phyloP scores from a whole-genome alignment of 2,329 filamentous ascomycete species.

The Pseudogymnoascus sp. region DNA sequence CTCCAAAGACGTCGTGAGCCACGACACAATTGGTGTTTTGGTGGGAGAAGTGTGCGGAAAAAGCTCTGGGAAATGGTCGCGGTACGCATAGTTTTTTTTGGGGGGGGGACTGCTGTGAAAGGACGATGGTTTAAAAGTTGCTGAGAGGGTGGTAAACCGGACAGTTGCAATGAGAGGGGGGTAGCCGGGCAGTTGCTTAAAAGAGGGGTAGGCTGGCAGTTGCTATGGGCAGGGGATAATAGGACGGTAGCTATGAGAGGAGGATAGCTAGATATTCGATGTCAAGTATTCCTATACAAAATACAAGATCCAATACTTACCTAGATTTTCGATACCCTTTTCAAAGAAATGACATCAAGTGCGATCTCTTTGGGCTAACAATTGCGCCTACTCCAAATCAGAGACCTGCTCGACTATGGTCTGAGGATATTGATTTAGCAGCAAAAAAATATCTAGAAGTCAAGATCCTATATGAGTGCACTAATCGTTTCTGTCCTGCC shows the following conservation, averaged over 20 bases:
- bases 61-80: conserved; percentile 8
- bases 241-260: not conserved
- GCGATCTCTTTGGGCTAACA: too few species aligned
- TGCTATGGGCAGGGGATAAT: not conserved
- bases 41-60: conserved; percentile 18
- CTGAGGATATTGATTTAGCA: too few species aligned
- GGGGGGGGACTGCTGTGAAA: not conserved
- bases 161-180: not conserved
- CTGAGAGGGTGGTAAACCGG: not conserved
- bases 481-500: too few species aligned
- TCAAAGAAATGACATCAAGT: too few species aligned
- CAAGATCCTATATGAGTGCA: too few species aligned
- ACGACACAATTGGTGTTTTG: conserved; percentile 28
- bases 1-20: conserved; percentile 24
- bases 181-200: too few species aligned
- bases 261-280: not conserved
- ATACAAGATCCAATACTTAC: not conserved
- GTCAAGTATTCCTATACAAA: not conserved
- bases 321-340: too few species aligned
- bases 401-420: too few species aligned
- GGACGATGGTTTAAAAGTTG: not conserved
- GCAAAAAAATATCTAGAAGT: too few species aligned
- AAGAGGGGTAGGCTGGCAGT: not conserved
- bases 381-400: too few species aligned
- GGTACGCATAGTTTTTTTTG: not conserved